These are phyloP conservation scores for Globisporangium nunn DNA, from an alignment of 352 stramenopile genomes.

Conservation along the genomic window DNA sequence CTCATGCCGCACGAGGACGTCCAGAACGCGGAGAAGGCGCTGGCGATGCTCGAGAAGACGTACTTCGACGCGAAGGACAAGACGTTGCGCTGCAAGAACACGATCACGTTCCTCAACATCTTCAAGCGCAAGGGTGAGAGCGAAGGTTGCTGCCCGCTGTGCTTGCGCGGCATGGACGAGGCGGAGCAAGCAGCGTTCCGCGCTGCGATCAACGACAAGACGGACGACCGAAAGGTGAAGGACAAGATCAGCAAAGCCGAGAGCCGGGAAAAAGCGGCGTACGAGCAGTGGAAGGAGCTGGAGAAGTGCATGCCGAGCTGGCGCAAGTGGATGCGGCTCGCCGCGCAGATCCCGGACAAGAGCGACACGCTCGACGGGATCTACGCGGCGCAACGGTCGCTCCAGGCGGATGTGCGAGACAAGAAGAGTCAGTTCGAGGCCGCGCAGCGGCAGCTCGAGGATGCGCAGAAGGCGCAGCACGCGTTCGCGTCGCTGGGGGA, in stretches of 20 bases:
- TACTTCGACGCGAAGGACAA: constrained; percentile 84
- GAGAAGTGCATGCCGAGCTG: constrained; percentile 59
- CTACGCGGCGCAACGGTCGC: constrained; percentile 28
- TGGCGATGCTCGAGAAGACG: constrained; percentile 43
- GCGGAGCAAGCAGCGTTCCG: constrained; percentile 57
- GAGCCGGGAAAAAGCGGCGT: constrained; percentile 28
- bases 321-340: constrained; percentile 51
- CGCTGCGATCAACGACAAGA: constrained; percentile 63
- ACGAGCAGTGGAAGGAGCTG: constrained; percentile 51
- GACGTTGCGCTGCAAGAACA: constrained; percentile 70
- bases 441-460: constrained; percentile 26
- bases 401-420: constrained; percentile 51
- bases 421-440: constrained; percentile 17
- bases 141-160: constrained; percentile 76
- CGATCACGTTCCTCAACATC: constrained; percentile 76
- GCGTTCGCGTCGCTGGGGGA: constrained; percentile 28
- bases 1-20: constrained; percentile 37
- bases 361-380: constrained; percentile 40
- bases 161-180: constrained; percentile 46
- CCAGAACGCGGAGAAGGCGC: constrained; percentile 33
- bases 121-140: constrained; percentile 81
- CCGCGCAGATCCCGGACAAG: constrained; percentile 37
- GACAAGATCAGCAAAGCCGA: constrained; percentile 76
- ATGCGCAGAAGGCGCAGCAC: constrained; percentile 21
- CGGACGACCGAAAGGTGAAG: constrained; percentile 61